These are phyloP conservation scores for Schizophyllum amplum DNA, from an alignment of 1,284 basidiomycete genomes.

Conservation along the genomic window DNA sequence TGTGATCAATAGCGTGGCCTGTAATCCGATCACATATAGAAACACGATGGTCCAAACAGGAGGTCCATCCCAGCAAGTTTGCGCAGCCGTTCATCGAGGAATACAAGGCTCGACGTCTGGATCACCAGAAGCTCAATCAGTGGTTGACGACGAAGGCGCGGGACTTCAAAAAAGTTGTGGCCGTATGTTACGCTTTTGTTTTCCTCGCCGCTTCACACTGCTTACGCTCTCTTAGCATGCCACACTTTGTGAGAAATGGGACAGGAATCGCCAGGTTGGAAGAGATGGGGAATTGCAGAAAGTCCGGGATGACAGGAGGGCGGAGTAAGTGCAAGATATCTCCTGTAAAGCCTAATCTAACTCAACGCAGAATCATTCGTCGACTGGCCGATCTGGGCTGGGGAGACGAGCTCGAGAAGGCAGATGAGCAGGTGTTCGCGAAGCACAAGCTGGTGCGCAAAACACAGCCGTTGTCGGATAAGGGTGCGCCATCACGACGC, in stretches of 20 bases:
- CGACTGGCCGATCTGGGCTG: background rate
- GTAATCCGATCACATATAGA: too few species aligned
- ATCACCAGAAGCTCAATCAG: background rate
- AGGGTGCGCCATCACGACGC: background rate
- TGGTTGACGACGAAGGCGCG: background rate
- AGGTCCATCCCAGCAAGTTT: too few species aligned
- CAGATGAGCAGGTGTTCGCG: background rate
- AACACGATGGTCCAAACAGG: too few species aligned
- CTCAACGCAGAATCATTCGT: background rate
- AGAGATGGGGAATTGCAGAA: background rate
- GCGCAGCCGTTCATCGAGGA: background rate
- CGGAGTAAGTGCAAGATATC: background rate
- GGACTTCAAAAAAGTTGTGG: background rate
- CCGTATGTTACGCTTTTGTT: background rate
- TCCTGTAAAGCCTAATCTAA: background rate
- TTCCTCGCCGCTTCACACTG: background rate
- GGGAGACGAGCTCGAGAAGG: background rate
- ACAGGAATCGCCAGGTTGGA: background rate
- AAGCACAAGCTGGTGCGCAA: background rate
- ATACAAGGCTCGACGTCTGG: background rate
- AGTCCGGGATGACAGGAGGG: background rate
- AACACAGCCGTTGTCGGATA: background rate
- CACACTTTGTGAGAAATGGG: background rate
- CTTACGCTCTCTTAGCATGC: background rate
- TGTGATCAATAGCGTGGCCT: too few species aligned